These are phyloP conservation scores for Aureobasidium sp. DNA, from an alignment of 2,329 filamentous ascomycete species.

Conservation along the genomic window DNA sequence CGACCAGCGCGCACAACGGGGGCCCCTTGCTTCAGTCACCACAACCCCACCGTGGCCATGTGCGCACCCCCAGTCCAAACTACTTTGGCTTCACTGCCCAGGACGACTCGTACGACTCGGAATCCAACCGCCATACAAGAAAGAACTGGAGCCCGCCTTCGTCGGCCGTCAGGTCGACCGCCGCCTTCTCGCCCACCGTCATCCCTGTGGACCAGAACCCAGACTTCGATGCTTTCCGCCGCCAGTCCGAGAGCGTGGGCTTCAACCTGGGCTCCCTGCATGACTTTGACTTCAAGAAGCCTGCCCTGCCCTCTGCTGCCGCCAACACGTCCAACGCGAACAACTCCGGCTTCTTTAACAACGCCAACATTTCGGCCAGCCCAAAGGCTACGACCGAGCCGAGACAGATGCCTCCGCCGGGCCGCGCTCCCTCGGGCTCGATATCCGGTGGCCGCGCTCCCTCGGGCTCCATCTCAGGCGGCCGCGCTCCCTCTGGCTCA, in stretches of 20 bases:
- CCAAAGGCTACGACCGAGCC: background rate
- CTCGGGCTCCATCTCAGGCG: background rate
- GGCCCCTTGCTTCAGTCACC: slow-evolving; percentile 22
- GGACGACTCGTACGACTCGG: slow-evolving; percentile 42
- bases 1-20: slow-evolving; percentile 21
- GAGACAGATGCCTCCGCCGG: slow-evolving; percentile 14
- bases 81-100: slow-evolving; percentile 67
- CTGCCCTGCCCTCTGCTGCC: slow-evolving; percentile 19
- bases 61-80: slow-evolving; percentile 56
- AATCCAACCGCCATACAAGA: slow-evolving; percentile 43
- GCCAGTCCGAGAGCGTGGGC: slow-evolving; percentile 58
- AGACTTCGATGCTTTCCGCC: slow-evolving; percentile 72
- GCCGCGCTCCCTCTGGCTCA: background rate
- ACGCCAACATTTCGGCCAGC: background rate
- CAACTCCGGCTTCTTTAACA: background rate
- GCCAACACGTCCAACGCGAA: background rate
- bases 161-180: slow-evolving; percentile 62
- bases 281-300: slow-evolving; percentile 28
- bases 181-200: slow-evolving; percentile 57
- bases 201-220: slow-evolving; percentile 66
- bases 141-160: slow-evolving; percentile 68
- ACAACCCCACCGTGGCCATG: slow-evolving; percentile 18
- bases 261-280: slow-evolving; percentile 34
- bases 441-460: background rate
- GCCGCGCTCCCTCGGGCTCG: background rate